Conservation (phyloP, 495 filamentous ascomycete species). For the Tuber indicum region DNA sequence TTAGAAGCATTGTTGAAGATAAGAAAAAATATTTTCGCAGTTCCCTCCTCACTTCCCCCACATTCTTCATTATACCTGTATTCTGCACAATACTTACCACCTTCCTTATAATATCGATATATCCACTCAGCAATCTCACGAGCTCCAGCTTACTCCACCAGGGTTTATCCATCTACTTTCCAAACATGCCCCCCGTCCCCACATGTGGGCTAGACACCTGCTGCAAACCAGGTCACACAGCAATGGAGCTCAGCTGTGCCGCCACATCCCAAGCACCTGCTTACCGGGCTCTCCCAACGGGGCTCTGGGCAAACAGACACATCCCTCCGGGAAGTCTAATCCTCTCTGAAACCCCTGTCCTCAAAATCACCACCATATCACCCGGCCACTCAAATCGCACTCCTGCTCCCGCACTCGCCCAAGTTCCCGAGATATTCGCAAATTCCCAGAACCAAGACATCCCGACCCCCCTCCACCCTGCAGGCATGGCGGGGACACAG, state of each 20-base stretch:
- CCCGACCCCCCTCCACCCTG: neutral
- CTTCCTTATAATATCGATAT: neutral
- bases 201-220: neutral
- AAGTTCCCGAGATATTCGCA: neutral
- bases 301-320: neutral
- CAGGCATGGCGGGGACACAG: neutral
- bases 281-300: neutral
- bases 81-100: neutral
- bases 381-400: neutral
- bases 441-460: neutral
- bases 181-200: neutral
- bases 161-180: neutral
- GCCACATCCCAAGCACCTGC: neutral
- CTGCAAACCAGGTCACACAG: neutral
- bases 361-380: neutral
- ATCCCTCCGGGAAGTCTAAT: neutral
- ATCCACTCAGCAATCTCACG: neutral
- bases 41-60: neutral
- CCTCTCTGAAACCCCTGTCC: neutral
- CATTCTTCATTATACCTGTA: no score
- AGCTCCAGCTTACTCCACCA: neutral
- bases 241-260: neutral
- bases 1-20: neutral
- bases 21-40: neutral
- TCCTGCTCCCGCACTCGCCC: neutral